A percentile compares a stretch with the other conserved stretches of the same genome.
Evolutionary conservation across 139 green algal genomes (phyloP).

Genomic region (Zygnema circumcarinatum): DNA sequence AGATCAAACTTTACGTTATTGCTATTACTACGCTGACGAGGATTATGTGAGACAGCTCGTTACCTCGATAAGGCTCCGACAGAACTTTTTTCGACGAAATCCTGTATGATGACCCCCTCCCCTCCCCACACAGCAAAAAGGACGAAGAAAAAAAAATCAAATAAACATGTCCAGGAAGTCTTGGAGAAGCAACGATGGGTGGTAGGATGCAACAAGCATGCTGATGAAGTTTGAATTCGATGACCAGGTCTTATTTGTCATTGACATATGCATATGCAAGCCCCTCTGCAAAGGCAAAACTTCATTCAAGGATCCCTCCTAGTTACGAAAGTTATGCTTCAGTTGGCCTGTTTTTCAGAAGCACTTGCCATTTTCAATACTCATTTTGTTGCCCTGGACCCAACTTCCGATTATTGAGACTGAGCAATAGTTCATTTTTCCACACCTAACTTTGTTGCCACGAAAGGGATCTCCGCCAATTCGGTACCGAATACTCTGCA

Average conservation of each 20-base stretch:
- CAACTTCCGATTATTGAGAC: too few species aligned
- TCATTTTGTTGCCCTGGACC: neutral
- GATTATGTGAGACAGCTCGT: neutral
- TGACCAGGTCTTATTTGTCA: too few species aligned
- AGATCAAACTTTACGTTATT: neutral
- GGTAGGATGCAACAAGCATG: too few species aligned
- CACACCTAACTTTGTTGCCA: neutral
- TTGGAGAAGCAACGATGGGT: too few species aligned
- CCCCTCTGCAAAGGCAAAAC: too few species aligned
- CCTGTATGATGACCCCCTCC: too few species aligned
- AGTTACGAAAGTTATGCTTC: neutral
- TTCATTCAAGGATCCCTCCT: neutral
- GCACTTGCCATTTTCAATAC: neutral
- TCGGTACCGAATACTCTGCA: neutral
- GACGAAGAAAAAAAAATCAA: too few species aligned
- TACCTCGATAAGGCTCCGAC: neutral
- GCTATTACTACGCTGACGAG: neutral
- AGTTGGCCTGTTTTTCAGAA: neutral
- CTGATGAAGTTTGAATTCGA: too few species aligned
- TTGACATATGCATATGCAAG: too few species aligned
- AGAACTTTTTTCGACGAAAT: too few species aligned
- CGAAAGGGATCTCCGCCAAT: neutral
- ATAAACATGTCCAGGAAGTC: too few species aligned
- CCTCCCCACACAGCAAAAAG: too few species aligned
- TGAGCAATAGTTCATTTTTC: neutral